These are phyloP conservation scores for Neckera pumila DNA, from an alignment of 225 moss, liverwort and hornwort species.

Conservation along the genomic window DNA sequence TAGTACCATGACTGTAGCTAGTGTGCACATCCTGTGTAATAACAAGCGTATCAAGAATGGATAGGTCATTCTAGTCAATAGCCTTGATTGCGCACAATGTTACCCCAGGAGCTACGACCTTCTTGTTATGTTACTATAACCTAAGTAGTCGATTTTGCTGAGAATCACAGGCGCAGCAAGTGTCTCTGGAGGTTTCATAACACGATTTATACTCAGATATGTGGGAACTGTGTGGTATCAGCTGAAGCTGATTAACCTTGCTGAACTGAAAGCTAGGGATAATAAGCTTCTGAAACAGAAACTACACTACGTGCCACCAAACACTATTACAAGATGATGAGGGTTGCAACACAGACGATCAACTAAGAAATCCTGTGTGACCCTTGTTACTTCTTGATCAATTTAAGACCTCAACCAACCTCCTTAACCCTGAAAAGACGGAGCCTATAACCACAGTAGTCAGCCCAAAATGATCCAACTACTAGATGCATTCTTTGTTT, in stretches of 20 bases:
- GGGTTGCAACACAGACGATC: not conserved
- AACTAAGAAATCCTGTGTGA: too few relatives aligned
- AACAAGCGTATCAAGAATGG: not conserved
- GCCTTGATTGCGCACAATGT: not conserved
- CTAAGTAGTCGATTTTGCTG: not conserved
- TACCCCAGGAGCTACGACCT: not conserved
- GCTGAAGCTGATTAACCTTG: not conserved
- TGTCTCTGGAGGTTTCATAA: not conserved
- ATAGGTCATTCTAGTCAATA: not conserved
- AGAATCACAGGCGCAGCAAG: not conserved
- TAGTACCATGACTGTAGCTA: not conserved
- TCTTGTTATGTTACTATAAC: not conserved
- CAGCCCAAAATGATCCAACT: not conserved
- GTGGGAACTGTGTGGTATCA: not conserved
- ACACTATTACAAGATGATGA: not conserved
- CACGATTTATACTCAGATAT: not conserved
- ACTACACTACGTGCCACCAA: not conserved
- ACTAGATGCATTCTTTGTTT: not conserved
- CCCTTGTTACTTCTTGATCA: not conserved
- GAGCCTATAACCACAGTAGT: not conserved
- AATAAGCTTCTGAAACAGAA: not conserved
- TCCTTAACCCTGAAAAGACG: not conserved
- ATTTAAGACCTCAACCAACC: not conserved
- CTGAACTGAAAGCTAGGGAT: not conserved
- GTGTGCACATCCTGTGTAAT: not conserved